Evolutionary conservation across 1,139 yeast genomes (phyloP), one percentile per base, ranked within the genome.

Genomic region (Lodderomyces beijingensis): DNA sequence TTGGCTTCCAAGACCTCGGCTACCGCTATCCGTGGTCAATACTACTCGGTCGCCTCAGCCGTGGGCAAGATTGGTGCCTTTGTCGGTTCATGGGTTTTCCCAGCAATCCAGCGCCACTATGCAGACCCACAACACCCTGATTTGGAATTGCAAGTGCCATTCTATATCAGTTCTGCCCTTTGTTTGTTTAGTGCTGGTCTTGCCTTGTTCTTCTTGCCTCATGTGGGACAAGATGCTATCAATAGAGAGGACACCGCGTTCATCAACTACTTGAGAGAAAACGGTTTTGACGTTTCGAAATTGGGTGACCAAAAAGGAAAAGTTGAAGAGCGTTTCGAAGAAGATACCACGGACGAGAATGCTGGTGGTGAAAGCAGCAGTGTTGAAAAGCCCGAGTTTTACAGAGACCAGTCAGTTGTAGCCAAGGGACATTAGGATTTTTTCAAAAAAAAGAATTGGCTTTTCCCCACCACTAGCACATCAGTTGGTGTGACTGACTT

Each of bases 41-140:
- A 84, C 60, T 89, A 89, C 55, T 93, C 93, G 46, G 71, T 87
- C 46, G 91, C 95, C 30, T 96, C 96, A 38, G 95, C 95, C 18
- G 50, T 77, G 35, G 96, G 95, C 51, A 88, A 88, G 57, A 68
- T 87, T 41, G 96, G 96, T 51, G 96, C 95, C 1, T 88, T 88
- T 53, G 87, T 81, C 20, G 96, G 96, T 38, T 80, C 93, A 30
- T 86, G 81, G 57, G 81, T 82, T 19, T 89, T 89, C 75, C 95
- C 96, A 30, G 71, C 74, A 32, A 75, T 83, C 42, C 75, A 77
- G 42, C 64, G 62, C 40, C 54, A 59, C 31, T 63, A 64, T 41
- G 65, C 71, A 12, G 30, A 30, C 12, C 30, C 37, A 6, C 53
- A 59, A 5, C n/a, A n/a, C n/a, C n/a, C n/a, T n/a, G 62, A 69